Evolutionary conservation across 1,139 yeast genomes (phyloP).

Genomic region (Hyphopichia pseudoburtonii): DNA sequence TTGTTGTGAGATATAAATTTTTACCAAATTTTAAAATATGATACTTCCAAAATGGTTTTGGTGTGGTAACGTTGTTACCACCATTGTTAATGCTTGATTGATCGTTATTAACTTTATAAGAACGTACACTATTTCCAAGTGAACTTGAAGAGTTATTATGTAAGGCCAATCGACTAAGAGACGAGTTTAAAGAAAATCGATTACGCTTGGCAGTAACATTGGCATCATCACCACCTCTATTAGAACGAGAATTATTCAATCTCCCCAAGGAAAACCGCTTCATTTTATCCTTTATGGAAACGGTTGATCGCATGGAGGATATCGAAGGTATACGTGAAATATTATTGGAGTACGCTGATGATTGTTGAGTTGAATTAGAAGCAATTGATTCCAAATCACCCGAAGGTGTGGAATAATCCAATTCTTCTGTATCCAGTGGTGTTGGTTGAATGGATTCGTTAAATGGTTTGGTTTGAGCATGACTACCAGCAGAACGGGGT

Average conservation of each 20-base stretch:
- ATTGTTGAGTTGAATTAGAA: neutral
- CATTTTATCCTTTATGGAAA: neutral
- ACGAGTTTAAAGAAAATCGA: slow-evolving; percentile 6
- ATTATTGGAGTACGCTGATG: neutral
- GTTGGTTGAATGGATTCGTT: neutral
- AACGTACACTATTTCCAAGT: slow-evolving; percentile 2
- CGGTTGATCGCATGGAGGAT: neutral
- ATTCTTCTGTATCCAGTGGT: slow-evolving; percentile 2
- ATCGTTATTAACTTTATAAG: neutral
- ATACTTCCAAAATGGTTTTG: slow-evolving; percentile 56
- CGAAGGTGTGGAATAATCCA: slow-evolving; percentile 10
- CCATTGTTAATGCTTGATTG: slow-evolving; percentile 2
- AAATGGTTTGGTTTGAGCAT: slow-evolving; percentile 2
- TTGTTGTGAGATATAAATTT: slow-evolving; percentile 56
- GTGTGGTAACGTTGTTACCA: neutral
- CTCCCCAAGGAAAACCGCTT: slow-evolving; percentile 15
- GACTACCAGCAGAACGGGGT: slow-evolving; percentile 1
- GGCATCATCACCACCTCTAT: neutral
- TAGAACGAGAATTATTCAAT: slow-evolving; percentile 5
- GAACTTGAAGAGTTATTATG: slow-evolving; percentile 1
- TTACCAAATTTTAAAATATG: slow-evolving; percentile 53
- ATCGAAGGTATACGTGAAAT: slow-evolving; percentile 1
- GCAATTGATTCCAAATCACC: slow-evolving; percentile 10
- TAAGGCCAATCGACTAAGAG: slow-evolving; percentile 7
- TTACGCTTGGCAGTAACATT: slow-evolving; percentile 6